These are phyloP conservation scores for Fraxinus greggii DNA, from an alignment of 305 asterid genomes.

Conservation along the genomic window DNA sequence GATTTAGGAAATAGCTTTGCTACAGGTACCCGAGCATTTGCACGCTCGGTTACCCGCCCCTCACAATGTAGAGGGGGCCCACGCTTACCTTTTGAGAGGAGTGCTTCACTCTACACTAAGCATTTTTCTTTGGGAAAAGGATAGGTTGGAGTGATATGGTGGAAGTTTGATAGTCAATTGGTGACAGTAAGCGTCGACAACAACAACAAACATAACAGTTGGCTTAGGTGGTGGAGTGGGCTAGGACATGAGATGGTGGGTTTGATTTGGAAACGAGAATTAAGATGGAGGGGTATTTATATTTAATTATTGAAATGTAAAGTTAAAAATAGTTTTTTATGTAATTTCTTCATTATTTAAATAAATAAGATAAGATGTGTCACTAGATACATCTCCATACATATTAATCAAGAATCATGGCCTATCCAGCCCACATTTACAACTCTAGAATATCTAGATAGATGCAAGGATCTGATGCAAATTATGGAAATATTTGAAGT, in stretches of 20 bases:
- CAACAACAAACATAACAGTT: no score
- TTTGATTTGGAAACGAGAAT: not conserved
- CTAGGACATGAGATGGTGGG: not conserved
- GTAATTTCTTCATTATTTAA: not conserved
- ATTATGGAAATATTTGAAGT: not conserved
- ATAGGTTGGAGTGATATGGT: not conserved
- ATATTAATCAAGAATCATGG: not conserved
- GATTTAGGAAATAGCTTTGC: no score
- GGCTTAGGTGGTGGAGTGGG: not conserved
- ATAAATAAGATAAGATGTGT: not conserved
- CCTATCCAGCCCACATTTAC: not conserved
- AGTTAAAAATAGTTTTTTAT: not conserved
- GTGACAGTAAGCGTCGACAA: no score
- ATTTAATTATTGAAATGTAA: not conserved
- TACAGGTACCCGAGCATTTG: no score
- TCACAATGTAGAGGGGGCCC: no score
- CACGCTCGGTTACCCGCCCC: no score
- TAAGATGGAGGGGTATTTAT: not conserved
- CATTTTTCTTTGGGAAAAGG: not conserved
- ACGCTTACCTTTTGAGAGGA: no score
- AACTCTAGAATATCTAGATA: not conserved
- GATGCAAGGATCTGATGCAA: not conserved
- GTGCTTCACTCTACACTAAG: no score
- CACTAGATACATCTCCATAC: not conserved
- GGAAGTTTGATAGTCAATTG: no score